These are phyloP conservation scores for Diaporthe batatas DNA, from an alignment of 2,329 filamentous ascomycete genomes.

Conservation along the genomic window DNA sequence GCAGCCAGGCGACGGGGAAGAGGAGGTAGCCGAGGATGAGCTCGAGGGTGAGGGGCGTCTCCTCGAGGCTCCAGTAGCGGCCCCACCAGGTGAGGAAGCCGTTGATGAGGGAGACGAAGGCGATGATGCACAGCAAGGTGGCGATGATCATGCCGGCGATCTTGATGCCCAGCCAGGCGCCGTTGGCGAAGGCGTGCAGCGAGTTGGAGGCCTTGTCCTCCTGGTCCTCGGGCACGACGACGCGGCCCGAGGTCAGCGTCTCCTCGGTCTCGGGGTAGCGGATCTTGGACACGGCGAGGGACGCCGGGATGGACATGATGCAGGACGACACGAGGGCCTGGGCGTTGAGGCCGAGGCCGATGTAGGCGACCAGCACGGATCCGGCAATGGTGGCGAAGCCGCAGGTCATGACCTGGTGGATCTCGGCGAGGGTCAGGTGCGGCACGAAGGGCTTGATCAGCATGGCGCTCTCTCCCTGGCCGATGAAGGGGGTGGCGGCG, in stretches of 20 bases:
- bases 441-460: constrained; percentile 88
- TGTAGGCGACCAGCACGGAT: constrained; percentile 88
- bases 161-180: constrained; percentile 87
- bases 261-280: constrained; percentile 91
- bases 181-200: constrained; percentile 87
- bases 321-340: constrained; percentile 91
- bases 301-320: constrained; percentile 96
- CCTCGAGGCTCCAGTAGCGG: constrained; percentile 78
- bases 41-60: constrained; percentile 79
- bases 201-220: constrained; percentile 83
- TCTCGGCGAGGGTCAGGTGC: constrained; percentile 86
- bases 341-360: constrained; percentile 83
- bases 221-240: constrained; percentile 84
- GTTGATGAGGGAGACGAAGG: constrained; percentile 79
- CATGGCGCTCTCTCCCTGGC: constrained; percentile 94
- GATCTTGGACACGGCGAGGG: constrained; percentile 88
- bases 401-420: constrained; percentile 93
- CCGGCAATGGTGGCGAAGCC: constrained; percentile 95
- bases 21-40: constrained; percentile 82
- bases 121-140: constrained; percentile 86
- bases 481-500: constrained; percentile 92
- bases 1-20: constrained; percentile 83
- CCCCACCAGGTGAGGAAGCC: constrained; percentile 89
- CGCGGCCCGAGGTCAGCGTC: constrained; percentile 83
- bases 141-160: constrained; percentile 86